Evolutionary conservation across 352 stramenopile species (phyloP).

Genomic region (Globisporangium parvum): DNA sequence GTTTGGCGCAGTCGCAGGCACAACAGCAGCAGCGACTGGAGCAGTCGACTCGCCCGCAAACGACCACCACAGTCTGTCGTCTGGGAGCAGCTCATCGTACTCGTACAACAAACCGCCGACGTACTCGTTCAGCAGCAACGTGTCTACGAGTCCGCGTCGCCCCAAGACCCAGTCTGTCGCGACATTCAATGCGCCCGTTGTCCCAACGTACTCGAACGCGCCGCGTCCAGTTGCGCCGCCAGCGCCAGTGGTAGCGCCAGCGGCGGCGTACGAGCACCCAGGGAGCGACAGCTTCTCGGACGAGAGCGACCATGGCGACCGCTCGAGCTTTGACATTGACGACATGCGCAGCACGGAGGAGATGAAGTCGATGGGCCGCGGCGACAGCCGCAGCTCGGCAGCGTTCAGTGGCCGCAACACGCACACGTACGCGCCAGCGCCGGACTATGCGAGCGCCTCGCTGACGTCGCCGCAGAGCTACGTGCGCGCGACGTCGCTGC

Average conservation of each 20-base stretch:
- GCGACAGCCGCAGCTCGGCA: conserved; percentile 22
- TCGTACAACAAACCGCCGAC: conserved; percentile 12
- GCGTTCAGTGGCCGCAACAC: conserved; percentile 8
- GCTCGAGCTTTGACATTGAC: conserved; percentile 82
- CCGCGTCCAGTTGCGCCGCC: conserved; percentile 13
- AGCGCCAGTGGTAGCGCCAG: conserved; percentile 6
- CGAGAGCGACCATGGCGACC: conserved; percentile 32
- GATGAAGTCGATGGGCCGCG: conserved; percentile 33
- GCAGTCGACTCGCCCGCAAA: neutral
- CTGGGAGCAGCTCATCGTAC: neutral
- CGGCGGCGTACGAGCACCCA: conserved; percentile 20
- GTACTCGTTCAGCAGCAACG: conserved; percentile 18
- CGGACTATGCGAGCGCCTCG: conserved; percentile 23
- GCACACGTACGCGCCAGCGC: conserved; percentile 15
- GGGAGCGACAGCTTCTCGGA: conserved; percentile 16
- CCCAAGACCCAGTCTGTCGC: conserved; percentile 6
- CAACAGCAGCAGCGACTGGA: neutral
- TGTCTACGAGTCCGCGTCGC: conserved; percentile 15
- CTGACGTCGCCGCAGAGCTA: conserved; percentile 77
- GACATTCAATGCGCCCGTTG: conserved; percentile 20
- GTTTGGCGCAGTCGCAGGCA: neutral
- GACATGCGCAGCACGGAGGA: conserved; percentile 64
- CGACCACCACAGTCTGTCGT: conserved; percentile 11
- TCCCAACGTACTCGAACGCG: conserved; percentile 17
- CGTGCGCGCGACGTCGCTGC: conserved; percentile 59